A percentile compares a stretch with the other conserved stretches of the same genome.
Evolutionary conservation across 257 asterid species (phyloP).

Genomic region (Forsythia viridissima): DNA sequence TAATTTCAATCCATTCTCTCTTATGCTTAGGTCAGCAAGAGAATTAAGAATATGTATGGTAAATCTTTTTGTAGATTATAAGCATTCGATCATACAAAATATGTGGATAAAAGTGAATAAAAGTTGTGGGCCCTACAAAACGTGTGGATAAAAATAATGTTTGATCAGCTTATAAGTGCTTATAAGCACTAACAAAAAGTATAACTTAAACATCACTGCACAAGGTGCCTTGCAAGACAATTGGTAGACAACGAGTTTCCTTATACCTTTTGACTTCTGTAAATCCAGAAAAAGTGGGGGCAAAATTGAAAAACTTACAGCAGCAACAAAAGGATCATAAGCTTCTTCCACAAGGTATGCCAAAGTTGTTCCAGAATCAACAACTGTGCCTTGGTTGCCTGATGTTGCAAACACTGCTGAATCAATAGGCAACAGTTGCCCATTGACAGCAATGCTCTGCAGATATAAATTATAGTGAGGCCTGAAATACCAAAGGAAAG

Average conservation of each 20-base stretch:
- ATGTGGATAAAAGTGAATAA: no score
- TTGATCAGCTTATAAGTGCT: no score
- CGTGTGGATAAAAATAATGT: no score
- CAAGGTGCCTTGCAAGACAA: conserved; percentile 2
- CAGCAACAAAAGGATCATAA: conserved; percentile 72
- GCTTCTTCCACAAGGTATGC: conserved; percentile 84
- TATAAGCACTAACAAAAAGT: neutral
- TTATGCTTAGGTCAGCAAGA: neutral
- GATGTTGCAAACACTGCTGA: conserved; percentile 72
- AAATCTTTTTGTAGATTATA: no score
- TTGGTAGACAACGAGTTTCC: neutral
- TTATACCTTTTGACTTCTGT: neutral
- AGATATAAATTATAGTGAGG: conserved; percentile 80
- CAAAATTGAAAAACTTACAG: conserved; percentile 51
- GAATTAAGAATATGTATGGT: neutral
- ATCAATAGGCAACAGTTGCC: conserved; percentile 72
- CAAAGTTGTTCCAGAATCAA: conserved; percentile 92
- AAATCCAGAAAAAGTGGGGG: conserved; percentile 14
- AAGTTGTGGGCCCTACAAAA: no score
- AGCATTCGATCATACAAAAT: no score
- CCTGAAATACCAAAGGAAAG: conserved; percentile 46
- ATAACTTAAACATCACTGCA: neutral
- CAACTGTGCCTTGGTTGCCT: conserved; percentile 66
- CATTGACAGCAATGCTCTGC: conserved; percentile 77
- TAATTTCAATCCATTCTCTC: conserved; percentile 7